Base-by-base conservation (phyloP, 768 basidiomycete species). In the Solioccasus polychromus region DNA sequence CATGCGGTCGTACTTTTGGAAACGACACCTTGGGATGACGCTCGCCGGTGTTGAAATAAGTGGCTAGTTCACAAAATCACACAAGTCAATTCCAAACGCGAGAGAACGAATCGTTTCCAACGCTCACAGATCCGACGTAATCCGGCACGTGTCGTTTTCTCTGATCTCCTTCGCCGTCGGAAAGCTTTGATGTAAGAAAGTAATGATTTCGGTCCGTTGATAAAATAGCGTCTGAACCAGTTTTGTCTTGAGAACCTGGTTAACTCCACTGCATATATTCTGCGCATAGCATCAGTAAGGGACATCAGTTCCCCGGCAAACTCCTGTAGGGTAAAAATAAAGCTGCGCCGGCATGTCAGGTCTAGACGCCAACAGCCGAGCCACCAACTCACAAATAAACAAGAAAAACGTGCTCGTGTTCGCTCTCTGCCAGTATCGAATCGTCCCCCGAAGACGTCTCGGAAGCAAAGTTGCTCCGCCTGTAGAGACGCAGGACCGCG, bases 311-410 rank as follows among this genome's bases (percentile, higher is more conserved):
- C 95, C 47, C 78, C 73, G 8, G 90, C 79, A 61, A 97, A 97
- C 61, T 98, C 96, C 67, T 99, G 92, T 35, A 97, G 64, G 0
- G 92, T 95, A 67, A 97, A 99, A 52, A 96, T 87, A 68, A 95
- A 97, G 71, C 93, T 96, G 51, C 20, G 38, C 22, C 37, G 28
- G 36, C n/a, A 23, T 36, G 32, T 63, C 44, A 64, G 44, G 3
- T 37, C 3, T 15, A 38, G 15, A 15, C 7, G 10, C 11, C 20
- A 45, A 45, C 3, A 31, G 26, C 34, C 31, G 10, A 14, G 38
- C 18, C n/a, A n/a, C n/a, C 6, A n/a, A 73, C 91, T 62, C 50
- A 94, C 93, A 93, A 95, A 60, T 94, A 95, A 0, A 93, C 85
- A 20, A 94, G 65, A 62, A 95, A 95, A 1, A 96, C 75, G 45